Conservation (phyloP, 768 basidiomycete genomes). For the Boletus subparvulus region DNA sequence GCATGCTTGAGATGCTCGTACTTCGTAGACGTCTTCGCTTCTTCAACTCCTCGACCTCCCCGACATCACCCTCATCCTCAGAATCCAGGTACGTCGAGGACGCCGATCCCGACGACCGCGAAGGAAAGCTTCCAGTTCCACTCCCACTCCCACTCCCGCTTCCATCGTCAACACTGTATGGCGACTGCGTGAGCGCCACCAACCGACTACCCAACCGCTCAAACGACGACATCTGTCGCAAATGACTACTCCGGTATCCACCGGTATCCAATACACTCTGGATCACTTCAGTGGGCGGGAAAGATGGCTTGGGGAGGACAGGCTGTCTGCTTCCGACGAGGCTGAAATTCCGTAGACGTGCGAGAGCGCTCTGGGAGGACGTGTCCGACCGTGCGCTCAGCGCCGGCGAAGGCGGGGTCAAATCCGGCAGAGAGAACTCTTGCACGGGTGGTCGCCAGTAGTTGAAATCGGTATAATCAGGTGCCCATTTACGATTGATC, state of each 20-base stretch:
- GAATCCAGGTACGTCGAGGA: conserved; percentile 52
- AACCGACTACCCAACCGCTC: conserved; percentile 66
- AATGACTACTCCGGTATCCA: conserved; percentile 40
- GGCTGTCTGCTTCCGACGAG: conserved; percentile 54
- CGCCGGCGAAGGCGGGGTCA: conserved; percentile 87
- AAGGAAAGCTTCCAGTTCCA: conserved; percentile 53
- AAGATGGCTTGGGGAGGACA: conserved; percentile 25
- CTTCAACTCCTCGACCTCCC: conserved; percentile 40
- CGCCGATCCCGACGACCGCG: conserved; percentile 52
- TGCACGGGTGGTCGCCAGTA: conserved; percentile 87
- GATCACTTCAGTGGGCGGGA: conserved; percentile 23
- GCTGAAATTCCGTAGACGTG: conserved; percentile 76
- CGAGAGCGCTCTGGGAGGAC: conserved; percentile 68
- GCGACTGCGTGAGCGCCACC: conserved; percentile 44
- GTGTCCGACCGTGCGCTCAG: conserved; percentile 92
- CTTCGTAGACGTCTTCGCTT: conserved; percentile 44
- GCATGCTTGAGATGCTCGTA: conserved; percentile 82
- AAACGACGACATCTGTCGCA: conserved; percentile 75
- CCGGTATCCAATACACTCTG: background rate
- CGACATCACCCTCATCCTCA: conserved; percentile 42
- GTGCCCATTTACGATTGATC: conserved; percentile 82
- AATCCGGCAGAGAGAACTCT: conserved; percentile 75
- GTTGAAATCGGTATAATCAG: conserved; percentile 96
- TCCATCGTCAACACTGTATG: conserved; percentile 28
- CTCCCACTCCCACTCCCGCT: conserved; percentile 36